phyloP scores from a whole-genome alignment of 2,329 filamentous ascomycete species.

The Colletotrichum sp. region DNA sequence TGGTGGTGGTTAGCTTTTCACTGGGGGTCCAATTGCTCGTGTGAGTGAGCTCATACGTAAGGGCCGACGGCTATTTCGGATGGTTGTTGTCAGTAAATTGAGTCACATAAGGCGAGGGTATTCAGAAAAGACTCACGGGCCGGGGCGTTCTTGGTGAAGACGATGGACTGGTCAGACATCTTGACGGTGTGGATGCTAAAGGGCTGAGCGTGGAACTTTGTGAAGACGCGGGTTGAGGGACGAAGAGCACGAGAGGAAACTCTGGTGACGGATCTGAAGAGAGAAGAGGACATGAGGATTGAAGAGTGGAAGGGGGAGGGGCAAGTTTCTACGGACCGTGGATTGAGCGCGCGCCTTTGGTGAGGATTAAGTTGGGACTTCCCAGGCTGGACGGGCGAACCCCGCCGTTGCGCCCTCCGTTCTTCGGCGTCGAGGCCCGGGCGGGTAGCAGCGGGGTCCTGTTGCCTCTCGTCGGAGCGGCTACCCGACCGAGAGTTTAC shows the following conservation, averaged over 20 bases:
- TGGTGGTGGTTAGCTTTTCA: constrained; percentile 17
- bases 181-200: constrained; percentile 9
- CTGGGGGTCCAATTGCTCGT: not conserved
- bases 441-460: constrained; percentile 6
- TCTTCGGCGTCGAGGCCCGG: constrained; percentile 17
- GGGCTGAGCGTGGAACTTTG: not conserved
- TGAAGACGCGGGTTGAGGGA: not conserved
- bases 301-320: not conserved
- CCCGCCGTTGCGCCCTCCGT: constrained; percentile 16
- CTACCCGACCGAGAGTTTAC: not conserved
- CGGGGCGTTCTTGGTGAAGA: constrained; percentile 65
- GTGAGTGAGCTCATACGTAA: constrained; percentile 54
- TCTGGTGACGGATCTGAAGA: constrained; percentile 20
- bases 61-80: constrained; percentile 59
- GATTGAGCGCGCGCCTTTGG: not conserved
- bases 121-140: constrained; percentile 49
- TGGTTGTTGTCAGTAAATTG: not conserved
- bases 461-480: not conserved
- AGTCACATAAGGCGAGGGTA: not conserved
- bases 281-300: constrained; percentile 13
- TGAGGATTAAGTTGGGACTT: not conserved
- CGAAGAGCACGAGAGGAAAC: constrained; percentile 8
- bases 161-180: constrained; percentile 39
- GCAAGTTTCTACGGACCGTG: not conserved
- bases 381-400: not conserved